phyloP scores from a whole-genome alignment of 352 stramenopile species.

The Lagenidium giganteum region DNA sequence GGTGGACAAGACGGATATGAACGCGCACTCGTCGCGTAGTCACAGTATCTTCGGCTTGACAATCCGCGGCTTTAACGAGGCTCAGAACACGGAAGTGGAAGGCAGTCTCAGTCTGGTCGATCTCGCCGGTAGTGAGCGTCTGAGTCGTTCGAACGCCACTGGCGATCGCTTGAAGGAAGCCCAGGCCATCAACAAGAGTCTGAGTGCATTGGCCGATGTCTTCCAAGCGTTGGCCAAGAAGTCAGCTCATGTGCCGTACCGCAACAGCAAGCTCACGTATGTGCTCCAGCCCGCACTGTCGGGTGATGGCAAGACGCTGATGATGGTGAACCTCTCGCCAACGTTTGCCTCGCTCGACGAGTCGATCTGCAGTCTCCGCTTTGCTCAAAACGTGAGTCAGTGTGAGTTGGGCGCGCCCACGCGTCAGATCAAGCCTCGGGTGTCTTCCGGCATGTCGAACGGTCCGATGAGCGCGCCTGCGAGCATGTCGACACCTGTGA shows the following conservation, averaged over 20 bases:
- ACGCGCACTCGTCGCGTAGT: constrained; percentile 95
- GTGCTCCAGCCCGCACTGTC: constrained; percentile 98
- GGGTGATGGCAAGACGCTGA: constrained; percentile 99
- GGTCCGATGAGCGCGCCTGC: constrained; percentile 17
- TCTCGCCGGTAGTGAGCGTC: constrained; percentile 94
- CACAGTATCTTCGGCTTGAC: constrained; percentile 98
- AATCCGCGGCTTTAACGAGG: constrained; percentile 81
- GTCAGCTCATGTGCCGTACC: constrained; percentile 94
- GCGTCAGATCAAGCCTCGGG: constrained; percentile 72
- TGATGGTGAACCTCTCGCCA: constrained; percentile 99
- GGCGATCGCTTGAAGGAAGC: constrained; percentile 95
- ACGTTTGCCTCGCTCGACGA: constrained; percentile 94
- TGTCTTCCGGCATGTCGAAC: constrained; percentile 17
- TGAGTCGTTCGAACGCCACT: constrained; percentile 91
- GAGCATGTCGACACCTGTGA: constrained; percentile 15
- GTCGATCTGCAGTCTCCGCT: constrained; percentile 97
- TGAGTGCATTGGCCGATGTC: constrained; percentile 98
- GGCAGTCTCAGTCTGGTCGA: constrained; percentile 93
- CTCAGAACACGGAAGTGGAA: constrained; percentile 87
- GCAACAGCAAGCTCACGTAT: constrained; percentile 99
- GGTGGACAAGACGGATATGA: constrained; percentile 98
- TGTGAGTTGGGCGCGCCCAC: constrained; percentile 96
- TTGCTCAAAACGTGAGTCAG: constrained; percentile 96
- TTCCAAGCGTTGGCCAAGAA: constrained; percentile 97
- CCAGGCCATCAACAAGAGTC: constrained; percentile 99